Evolutionary conservation across 768 basidiomycete species (phyloP).

Genomic region (Auriscalpium microsporum): DNA sequence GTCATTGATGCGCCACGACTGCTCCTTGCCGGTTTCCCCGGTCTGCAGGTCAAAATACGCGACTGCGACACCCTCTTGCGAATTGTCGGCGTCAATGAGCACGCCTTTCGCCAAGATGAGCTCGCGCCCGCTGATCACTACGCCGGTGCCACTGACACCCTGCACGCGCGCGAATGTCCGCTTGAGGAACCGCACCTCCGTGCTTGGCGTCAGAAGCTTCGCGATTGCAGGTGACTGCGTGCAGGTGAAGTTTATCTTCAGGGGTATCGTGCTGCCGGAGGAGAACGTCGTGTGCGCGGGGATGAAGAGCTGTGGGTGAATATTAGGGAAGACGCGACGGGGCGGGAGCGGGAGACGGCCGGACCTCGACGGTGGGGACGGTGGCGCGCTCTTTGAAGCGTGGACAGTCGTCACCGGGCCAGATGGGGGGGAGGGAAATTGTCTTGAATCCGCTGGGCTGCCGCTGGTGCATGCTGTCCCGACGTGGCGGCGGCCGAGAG

Average conservation of each 20-base stretch:
- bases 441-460: slow-evolving; percentile 24
- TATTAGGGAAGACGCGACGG: not conserved
- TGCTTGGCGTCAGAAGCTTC: slow-evolving; percentile 25
- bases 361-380: slow-evolving; percentile 20
- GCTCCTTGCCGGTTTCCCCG: slow-evolving; percentile 30
- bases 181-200: slow-evolving; percentile 30
- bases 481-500: slow-evolving; percentile 23
- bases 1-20: slow-evolving; percentile 28
- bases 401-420: slow-evolving; percentile 6
- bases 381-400: slow-evolving; percentile 3
- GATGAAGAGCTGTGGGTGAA: slow-evolving; percentile 27
- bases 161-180: slow-evolving; percentile 25
- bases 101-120: slow-evolving; percentile 15
- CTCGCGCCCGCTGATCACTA: slow-evolving; percentile 23
- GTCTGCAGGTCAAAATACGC: slow-evolving; percentile 28
- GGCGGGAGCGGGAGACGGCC: slow-evolving; percentile 4
- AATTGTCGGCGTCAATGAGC: slow-evolving; percentile 21
- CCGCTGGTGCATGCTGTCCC: slow-evolving; percentile 21
- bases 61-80: slow-evolving; percentile 27
- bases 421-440: slow-evolving; percentile 18
- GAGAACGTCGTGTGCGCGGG: slow-evolving; percentile 29
- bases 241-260: slow-evolving; percentile 30
- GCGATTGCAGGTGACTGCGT: slow-evolving; percentile 30
- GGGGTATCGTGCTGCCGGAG: slow-evolving; percentile 33
- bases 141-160: slow-evolving; percentile 1